These are phyloP conservation scores for Cordyceps militaris DNA, from an alignment of 2,329 filamentous ascomycete genomes.

Conservation along the genomic window DNA sequence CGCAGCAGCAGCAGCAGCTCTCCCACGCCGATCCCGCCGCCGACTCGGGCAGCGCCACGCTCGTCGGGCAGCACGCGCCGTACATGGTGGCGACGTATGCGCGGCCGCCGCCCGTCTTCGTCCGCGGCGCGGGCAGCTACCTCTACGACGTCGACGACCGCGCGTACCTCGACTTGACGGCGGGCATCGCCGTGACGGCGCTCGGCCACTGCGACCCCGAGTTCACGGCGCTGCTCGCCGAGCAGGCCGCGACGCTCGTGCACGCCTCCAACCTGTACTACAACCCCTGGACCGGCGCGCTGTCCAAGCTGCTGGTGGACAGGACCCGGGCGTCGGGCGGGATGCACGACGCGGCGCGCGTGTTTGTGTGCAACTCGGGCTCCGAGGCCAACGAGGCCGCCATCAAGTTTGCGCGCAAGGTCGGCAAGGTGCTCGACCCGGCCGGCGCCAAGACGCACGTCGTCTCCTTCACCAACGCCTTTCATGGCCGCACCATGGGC, in stretches of 20 bases:
- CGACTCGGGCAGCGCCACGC: slow-evolving; percentile 66
- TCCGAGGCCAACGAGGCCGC: slow-evolving; percentile 97
- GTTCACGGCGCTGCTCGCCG: slow-evolving; percentile 64
- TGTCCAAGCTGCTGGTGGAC: slow-evolving; percentile 79
- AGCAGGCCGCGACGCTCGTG: slow-evolving; percentile 75
- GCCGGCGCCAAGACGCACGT: slow-evolving; percentile 71
- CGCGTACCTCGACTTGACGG: slow-evolving; percentile 88
- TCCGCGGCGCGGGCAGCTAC: slow-evolving; percentile 78
- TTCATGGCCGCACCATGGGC: slow-evolving; percentile 96
- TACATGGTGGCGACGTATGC: slow-evolving; percentile 97
- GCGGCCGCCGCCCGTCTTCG: slow-evolving; percentile 82
- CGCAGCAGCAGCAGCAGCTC: too few relatives aligned
- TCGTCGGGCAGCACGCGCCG: slow-evolving; percentile 68
- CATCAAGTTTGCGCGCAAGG: slow-evolving; percentile 93
- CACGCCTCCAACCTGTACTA: slow-evolving; percentile 96
- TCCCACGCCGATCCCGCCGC: slow-evolving; percentile 66
- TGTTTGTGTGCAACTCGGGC: slow-evolving; percentile 94
- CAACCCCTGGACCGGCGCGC: slow-evolving; percentile 87
- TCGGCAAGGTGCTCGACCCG: slow-evolving; percentile 67
- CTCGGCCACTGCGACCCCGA: slow-evolving; percentile 85
- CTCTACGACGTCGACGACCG: slow-evolving; percentile 86
- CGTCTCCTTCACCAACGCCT: slow-evolving; percentile 84
- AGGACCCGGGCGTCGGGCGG: slow-evolving; percentile 71
- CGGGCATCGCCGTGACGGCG: slow-evolving; percentile 91
- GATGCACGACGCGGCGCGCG: slow-evolving; percentile 72